Evolutionary conservation across 148 eudicot species (phyloP), one percentile per base, ranked within the genome.

Genomic region (Rhododendron simsii): DNA sequence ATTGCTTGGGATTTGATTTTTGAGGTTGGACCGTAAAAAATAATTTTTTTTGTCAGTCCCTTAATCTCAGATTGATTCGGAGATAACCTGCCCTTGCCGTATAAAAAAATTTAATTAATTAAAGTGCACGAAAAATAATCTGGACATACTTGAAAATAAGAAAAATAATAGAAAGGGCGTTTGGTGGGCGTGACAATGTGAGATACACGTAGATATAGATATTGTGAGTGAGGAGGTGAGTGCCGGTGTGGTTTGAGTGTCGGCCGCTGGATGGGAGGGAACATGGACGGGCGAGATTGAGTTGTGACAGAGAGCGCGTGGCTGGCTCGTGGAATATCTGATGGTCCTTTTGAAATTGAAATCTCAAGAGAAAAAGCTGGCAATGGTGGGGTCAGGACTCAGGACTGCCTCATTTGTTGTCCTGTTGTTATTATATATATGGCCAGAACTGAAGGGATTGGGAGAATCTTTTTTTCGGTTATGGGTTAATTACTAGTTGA

Each of bases 221-320:
- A 50, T 10, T 3, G 53, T 2, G 13, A 11, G 53, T 10, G 14
- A 48, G 14, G 2, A 13, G 84, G 85, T 39, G 41, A 4, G 41
- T 39, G 41, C 41, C 41, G 85, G 89, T 28, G 82, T n/a, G 89
- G 48, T 26, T 28, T 86, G 84, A 87, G 87, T 80, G 85, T 23
- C 63, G 81, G 67, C 91, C 94, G 91, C 90, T 88, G 91, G 93
- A 91, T 92, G 84, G 67, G 3, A 0, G 16, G 78, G 82, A 80
- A 90, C 87, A 88, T 93, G 92, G 91, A 91, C 7, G 90, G 90
- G 7, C 4, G 83, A 47, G 94, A 93, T 93, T 87, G 45, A 50
- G 18, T 77, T 75, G 86, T 28, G 16, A 16, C 9, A 51, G 59
- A 26, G 81, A 51, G 92, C 90, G 94, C 87, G 95, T 93, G 95